Conservation (phyloP, 2,329 filamentous ascomycete species). For the Mollisia scopiformis region DNA sequence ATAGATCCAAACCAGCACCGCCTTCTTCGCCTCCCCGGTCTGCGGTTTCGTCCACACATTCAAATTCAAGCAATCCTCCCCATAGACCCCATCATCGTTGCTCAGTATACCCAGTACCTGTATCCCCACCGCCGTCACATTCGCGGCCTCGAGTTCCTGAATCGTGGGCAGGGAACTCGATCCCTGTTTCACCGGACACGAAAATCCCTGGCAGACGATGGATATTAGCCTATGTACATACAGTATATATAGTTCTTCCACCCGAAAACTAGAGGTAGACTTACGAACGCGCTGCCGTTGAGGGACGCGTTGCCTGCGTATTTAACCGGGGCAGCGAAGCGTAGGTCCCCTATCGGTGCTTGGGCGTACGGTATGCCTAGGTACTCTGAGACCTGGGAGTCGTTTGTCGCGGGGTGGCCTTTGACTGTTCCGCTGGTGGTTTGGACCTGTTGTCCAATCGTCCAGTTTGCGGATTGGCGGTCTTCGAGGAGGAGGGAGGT, state of each 20-base stretch:
- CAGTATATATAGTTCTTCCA: neutral
- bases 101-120: constrained; percentile 12
- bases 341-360: constrained; percentile 41
- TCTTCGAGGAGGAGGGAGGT: neutral
- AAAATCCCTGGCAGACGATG: constrained; percentile 20
- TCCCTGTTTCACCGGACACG: constrained; percentile 19
- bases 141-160: constrained; percentile 15
- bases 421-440: constrained; percentile 32
- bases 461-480: constrained; percentile 25
- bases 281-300: constrained; percentile 32
- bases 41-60: constrained; percentile 43
- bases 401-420: constrained; percentile 28
- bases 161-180: neutral
- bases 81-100: constrained; percentile 9
- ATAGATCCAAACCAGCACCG: constrained; percentile 49
- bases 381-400: constrained; percentile 37
- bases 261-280: too few relatives aligned
- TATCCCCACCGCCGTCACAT: constrained; percentile 29
- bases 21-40: constrained; percentile 37
- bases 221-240: constrained; percentile 10
- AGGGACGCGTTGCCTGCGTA: constrained; percentile 20
- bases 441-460: constrained; percentile 32
- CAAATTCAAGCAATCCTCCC: constrained; percentile 43
- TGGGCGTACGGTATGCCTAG: constrained; percentile 45
- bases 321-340: constrained; percentile 40